Evolutionary conservation across 148 eudicot species (phyloP), one percentile per base, ranked within the genome.

Genomic region (Amaranthus hypochondriacus): DNA sequence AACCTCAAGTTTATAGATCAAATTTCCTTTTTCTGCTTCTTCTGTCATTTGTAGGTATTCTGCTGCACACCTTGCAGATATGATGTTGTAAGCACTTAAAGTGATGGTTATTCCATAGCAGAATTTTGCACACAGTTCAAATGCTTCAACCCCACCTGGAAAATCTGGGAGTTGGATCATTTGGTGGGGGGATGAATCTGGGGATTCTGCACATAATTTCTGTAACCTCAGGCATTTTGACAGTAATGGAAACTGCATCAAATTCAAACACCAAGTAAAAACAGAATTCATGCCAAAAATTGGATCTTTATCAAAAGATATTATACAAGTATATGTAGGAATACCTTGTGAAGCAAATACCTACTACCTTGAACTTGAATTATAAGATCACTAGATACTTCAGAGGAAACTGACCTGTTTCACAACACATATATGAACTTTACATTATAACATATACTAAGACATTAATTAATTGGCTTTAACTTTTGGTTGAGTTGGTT

Each of bases 341-440:
- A 8, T 77, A 94, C 98, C 98, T 94, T 94, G 83, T 94, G 98
- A 79, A 94, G 97, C 80, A 90, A 69, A 83, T 91, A 94, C 77
- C 88, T 92, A 63, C 67, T 84, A 14, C 88, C 96, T 54, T 88
- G 84, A 2, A 94, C 93, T 80, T 89, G 97, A 72, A 94, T 76
- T 68, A 92, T 82, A 66, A 94, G 88, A 85, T 94, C 98, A 85
- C 97, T 89, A 46, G 92, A 84, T 28, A 94, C 88, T 79, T 94
- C 98, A 10, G 96, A 89, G 67, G 90, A 87, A 15, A 94, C 92
- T 68, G 96, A 87, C 90, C 98, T 94, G 89, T 76, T 49, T 51
- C 62, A 72, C 7, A 21, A 21, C 28, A 61, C 9, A 71, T 48
- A 47, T 69, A 63, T 39, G 9, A 64, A 47, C 68, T 64, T 50